Evolutionary conservation across 2,329 filamentous ascomycete species (phyloP), one percentile per base, ranked within the genome.

Genomic region (Fusarium sacchari): DNA sequence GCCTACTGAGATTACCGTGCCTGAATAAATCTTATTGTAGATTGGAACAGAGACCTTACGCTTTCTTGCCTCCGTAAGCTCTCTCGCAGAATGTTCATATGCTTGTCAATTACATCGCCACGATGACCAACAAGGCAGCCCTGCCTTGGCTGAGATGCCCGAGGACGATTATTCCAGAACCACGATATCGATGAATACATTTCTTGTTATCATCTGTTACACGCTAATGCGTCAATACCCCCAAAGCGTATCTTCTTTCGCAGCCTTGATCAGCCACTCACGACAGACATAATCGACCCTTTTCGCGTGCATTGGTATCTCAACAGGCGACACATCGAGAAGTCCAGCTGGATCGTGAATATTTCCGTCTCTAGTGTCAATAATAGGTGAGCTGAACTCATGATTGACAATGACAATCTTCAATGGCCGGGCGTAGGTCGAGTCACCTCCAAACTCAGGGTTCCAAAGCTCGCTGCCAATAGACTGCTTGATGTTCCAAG

Each of bases 401-500:
- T 75, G 72, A 15, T 75, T 44, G 2, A 63, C 69, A 28, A 74
- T 32, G 14, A 66, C 44, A 34, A 74, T 49, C 14, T 52, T 73
- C 11, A 74, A n/a, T 24, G 60, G 72, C 7, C 69, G 61, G 9
- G 72, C 72, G n/a, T 50, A 60, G 2, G 43, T 70, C 4, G 72
- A 70, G 32, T 75, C 69, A 1, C 72, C 72, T 6, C 72, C 72
- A 47, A 49, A 24, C 7, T 74, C 72, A 0, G 26, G 5, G 11
- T 66, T 61, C 72, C 72, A 74, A 14, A 70, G 42, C 4, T 57
- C 37, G 32, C 65, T 44, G 4, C 61, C 56, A 9, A 74, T 56
- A 8, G 56, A 49, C 11, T 57, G 44, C 32, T 74, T 74, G 14
- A 74, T 44, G 7, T 74, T 75, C 72, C 69, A 73, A 10, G 32